Evolutionary conservation across 768 basidiomycete genomes (phyloP), one percentile per base, ranked within the genome.

Genomic region (Leucosporidium yakuticum): DNA sequence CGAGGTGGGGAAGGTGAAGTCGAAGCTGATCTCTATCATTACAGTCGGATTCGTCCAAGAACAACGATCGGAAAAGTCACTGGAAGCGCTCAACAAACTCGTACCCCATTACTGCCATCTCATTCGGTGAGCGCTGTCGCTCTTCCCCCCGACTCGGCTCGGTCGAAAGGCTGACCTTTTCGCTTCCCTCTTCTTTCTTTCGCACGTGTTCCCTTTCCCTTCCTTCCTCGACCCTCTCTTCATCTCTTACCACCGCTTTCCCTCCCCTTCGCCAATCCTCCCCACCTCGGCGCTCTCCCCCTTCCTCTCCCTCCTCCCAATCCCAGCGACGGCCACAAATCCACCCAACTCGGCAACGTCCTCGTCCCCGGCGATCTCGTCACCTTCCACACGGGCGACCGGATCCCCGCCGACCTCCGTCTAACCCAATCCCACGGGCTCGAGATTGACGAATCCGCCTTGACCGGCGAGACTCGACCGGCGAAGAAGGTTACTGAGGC

Each of bases 51-150:
- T 97, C 76, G 86, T 98, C 36, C 94, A 98, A 79, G 94, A 98
- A 78, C 86, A 89, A 69, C 84, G 94, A 39, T 97, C 95, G 1
- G 94, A 97, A 77, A 87, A 96, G 80, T 91, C 90, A 68, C 81
- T 98, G 32, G 92, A 96, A 79, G 91, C 94, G 0, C 82, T 98
- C 44, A 96, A 93, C 81, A 96, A 94, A 79, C 88, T 98, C 51
- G 94, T 98, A 27, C 94, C 94, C 0, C 94, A 98, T 78, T 91
- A 95, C 77, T 95, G 92, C 77, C 91, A 94, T 76, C 86, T 96
- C 69, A 82, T 89, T 63, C 88, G 93, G 79, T 82, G 67, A 27
- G 78, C 67, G 23, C 23, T 59, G 6, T 6, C 31, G 57, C 20
- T 19, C 55, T 63, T 14, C 49, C 50, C 15, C 4, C 11, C 20